Conservation (phyloP, 805 yeast genomes). For the Teunomyces lycoperdinae region DNA sequence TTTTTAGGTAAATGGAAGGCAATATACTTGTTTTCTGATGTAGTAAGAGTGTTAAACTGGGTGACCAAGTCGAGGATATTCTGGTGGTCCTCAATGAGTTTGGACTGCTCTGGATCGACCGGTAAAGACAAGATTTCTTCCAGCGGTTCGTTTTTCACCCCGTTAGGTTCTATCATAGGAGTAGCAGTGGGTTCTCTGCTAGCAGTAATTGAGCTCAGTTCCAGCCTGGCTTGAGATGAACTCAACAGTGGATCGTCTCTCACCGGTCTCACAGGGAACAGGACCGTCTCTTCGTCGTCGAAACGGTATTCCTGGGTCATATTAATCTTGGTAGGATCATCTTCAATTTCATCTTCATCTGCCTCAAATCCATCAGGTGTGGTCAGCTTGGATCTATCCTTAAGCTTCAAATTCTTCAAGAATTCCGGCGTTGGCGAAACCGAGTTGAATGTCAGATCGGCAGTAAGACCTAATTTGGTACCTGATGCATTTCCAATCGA, state of each 20-base stretch:
- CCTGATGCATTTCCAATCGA: constrained; percentile 35
- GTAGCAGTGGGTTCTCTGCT: constrained; percentile 14
- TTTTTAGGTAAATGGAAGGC: constrained; percentile 51
- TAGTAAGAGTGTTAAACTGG: constrained; percentile 19
- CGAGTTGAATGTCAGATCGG: constrained; percentile 30
- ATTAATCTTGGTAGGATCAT: constrained; percentile 49
- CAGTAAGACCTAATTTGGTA: constrained; percentile 24
- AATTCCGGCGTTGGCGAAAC: constrained; percentile 43
- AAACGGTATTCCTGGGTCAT: constrained; percentile 61
- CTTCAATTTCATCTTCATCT: constrained; percentile 44
- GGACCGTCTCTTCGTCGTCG: constrained; percentile 49
- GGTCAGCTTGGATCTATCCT: constrained; percentile 17
- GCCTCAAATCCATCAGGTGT: constrained; percentile 17
- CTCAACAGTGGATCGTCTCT: constrained; percentile 34
- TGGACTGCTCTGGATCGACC: constrained; percentile 23
- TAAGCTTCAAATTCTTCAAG: constrained; percentile 33
- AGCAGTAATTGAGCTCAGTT: constrained; percentile 8
- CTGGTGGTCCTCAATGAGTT: constrained; percentile 30
- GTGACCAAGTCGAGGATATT: constrained; percentile 26
- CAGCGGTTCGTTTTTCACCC: constrained; percentile 28
- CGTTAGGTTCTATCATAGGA: background rate
- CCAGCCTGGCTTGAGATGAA: constrained; percentile 1
- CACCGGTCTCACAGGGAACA: constrained; percentile 71
- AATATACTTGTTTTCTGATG: constrained; percentile 21
- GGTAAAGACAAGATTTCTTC: constrained; percentile 17